These are phyloP conservation scores for Fusarium veterinarium DNA, from an alignment of 2,329 filamentous ascomycete species.

Conservation along the genomic window DNA sequence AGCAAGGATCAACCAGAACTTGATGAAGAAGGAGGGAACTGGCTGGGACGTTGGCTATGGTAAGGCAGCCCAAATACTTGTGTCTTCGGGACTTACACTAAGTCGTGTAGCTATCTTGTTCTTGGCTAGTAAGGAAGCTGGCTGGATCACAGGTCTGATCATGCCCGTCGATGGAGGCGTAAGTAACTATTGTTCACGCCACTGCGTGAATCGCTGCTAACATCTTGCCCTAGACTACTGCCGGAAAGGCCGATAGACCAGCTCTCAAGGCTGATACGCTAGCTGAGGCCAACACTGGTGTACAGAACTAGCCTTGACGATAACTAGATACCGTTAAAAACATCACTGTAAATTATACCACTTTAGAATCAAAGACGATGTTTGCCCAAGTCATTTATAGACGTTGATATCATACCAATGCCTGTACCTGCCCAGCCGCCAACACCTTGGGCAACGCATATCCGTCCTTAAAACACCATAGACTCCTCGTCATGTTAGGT, in stretches of 20 bases:
- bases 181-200: not conserved
- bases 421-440: accelerated
- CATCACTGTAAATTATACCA: not conserved
- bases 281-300: constrained; percentile 1
- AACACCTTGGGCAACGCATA: not conserved
- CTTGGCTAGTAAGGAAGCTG: constrained; percentile 3
- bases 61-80: not conserved
- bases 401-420: not conserved
- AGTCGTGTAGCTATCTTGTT: not conserved
- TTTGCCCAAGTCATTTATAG: not conserved
- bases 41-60: constrained; percentile 10
- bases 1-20: constrained; percentile 10
- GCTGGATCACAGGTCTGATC: constrained; percentile 8
- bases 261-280: constrained; percentile 2
- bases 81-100: not conserved
- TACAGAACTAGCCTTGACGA: not conserved
- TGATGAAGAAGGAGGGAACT: constrained; percentile 15
- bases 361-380: not conserved
- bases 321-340: not conserved
- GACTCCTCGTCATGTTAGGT: too few relatives aligned
- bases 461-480: not conserved
- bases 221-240: not conserved
- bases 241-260: constrained; percentile 5
- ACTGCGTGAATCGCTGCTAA: not conserved
- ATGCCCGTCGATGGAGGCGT: constrained; percentile 12